phyloP scores from a whole-genome alignment of 306 rosid genomes.

The Lathyrus oleraceus region DNA sequence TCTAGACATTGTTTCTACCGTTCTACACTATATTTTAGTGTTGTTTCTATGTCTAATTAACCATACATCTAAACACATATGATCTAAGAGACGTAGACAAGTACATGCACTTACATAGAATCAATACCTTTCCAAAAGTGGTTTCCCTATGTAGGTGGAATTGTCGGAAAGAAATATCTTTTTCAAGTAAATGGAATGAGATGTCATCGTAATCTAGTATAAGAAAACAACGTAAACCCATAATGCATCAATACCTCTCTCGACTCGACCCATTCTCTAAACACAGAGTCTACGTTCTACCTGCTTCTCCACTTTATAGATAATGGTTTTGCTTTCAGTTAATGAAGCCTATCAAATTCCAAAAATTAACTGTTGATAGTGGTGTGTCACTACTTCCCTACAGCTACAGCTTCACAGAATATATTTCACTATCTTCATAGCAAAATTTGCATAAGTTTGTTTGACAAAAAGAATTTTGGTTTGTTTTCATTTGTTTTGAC shows the following conservation, averaged over 20 bases:
- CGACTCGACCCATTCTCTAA: background rate
- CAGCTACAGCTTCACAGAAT: background rate
- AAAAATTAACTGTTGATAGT: background rate
- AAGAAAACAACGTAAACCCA: slow-evolving; percentile 9
- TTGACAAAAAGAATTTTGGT: background rate
- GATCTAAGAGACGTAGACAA: background rate
- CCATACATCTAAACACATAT: no score
- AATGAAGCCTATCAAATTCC: background rate
- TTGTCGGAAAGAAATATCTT: background rate
- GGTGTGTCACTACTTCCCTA: background rate
- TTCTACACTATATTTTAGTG: no score
- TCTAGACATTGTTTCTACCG: no score
- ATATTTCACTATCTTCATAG: background rate
- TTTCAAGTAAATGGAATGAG: slow-evolving; percentile 8
- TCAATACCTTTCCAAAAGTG: slow-evolving; percentile 1
- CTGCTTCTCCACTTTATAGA: slow-evolving; percentile 8
- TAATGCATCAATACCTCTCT: background rate
- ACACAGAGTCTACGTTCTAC: background rate
- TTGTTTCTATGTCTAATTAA: no score
- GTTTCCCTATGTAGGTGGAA: slow-evolving; percentile 10
- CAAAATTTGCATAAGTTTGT: background rate
- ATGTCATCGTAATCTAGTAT: slow-evolving; percentile 15
- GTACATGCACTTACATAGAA: background rate
- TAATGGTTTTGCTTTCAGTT: background rate
- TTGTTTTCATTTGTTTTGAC: no score